A percentile compares a stretch with the other conserved stretches of the same genome.
Conservation (phyloP, 257 asterid genomes). For the Petunia secreta region DNA sequence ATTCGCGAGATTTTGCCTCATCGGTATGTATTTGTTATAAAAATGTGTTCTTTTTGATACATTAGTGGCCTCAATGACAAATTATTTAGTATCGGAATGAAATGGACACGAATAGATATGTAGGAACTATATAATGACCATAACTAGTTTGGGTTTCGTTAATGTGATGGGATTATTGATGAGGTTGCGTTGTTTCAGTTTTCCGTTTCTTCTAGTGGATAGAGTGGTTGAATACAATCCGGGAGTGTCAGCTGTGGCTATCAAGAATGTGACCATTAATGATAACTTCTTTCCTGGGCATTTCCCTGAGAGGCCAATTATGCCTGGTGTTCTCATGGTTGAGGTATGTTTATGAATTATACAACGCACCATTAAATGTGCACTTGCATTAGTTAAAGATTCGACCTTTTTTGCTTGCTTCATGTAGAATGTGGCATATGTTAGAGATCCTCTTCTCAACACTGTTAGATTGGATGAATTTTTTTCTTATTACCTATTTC, state of each 20-base stretch:
- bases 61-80: background rate
- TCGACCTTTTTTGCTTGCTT: background rate
- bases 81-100: background rate
- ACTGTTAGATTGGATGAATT: background rate
- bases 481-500: background rate
- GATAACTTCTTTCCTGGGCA: slow-evolving; percentile 94
- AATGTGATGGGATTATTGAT: slow-evolving; percentile 25
- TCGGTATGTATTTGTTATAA: slow-evolving; percentile 45
- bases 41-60: background rate
- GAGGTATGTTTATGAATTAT: slow-evolving; percentile 54
- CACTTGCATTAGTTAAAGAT: slow-evolving; percentile 3
- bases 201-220: slow-evolving; percentile 88
- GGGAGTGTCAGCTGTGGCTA: slow-evolving; percentile 86
- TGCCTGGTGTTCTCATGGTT: slow-evolving; percentile 98
- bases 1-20: slow-evolving; percentile 88
- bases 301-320: slow-evolving; percentile 92
- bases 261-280: slow-evolving; percentile 89
- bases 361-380: background rate
- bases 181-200: slow-evolving; percentile 45
- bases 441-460: slow-evolving; percentile 17
- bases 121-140: background rate
- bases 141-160: slow-evolving; percentile 14
- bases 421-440: background rate
- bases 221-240: slow-evolving; percentile 87
- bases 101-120: background rate